phyloP scores from a whole-genome alignment of 306 rosid genomes.

The Dryas octopetala region DNA sequence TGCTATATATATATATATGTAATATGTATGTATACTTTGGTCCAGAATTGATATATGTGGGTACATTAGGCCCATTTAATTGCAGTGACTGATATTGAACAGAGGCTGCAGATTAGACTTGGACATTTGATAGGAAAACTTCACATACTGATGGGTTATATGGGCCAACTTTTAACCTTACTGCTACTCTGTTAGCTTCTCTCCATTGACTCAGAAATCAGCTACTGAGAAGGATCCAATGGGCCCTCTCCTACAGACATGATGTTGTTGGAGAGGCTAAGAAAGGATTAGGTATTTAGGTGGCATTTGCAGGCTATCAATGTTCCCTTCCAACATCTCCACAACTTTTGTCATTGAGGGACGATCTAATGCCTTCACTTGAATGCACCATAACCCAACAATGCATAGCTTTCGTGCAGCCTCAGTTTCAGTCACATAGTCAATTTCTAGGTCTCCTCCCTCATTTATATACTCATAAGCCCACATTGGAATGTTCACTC shows the following conservation, averaged over 20 bases:
- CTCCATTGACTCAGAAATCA: background rate
- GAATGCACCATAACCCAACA: background rate
- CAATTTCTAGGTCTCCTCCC: background rate
- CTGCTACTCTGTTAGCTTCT: background rate
- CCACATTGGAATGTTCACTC: background rate
- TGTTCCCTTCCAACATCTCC: conserved; percentile 15
- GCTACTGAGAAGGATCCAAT: background rate
- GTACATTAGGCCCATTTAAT: no score
- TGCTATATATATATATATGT: no score
- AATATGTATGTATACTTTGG: no score
- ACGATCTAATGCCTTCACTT: background rate
- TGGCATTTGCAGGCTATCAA: background rate
- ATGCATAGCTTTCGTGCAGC: background rate
- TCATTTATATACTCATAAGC: no score
- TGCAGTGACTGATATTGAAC: no score
- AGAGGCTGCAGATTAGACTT: no score
- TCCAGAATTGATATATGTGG: no score
- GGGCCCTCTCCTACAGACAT: background rate
- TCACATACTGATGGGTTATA: no score
- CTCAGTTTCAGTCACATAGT: background rate
- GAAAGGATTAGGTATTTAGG: background rate
- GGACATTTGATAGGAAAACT: no score
- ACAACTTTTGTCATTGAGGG: background rate
- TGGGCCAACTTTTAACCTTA: no score
- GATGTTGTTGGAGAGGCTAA: background rate